Percentiles rank a stretch among this genome's conserved stretches.
Evolutionary conservation across 495 filamentous ascomycete genomes (phyloP).

Genomic region (Xylaria nigripes): DNA sequence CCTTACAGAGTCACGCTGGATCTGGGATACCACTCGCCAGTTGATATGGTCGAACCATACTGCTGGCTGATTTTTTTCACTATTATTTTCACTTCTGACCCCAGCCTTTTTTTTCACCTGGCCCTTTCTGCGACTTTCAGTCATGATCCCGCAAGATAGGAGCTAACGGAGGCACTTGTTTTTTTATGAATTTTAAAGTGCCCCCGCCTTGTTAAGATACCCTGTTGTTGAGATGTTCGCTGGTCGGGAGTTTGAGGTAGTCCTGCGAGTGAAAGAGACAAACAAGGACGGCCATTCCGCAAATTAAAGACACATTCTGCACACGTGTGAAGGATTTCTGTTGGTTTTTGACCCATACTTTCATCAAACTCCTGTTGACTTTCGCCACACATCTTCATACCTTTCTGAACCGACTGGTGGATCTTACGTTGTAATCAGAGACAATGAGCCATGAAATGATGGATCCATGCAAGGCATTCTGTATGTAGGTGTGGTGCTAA

Average conservation of each 20-base stretch:
- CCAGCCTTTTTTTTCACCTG: conserved; percentile 9
- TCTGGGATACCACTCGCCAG: conserved; percentile 9
- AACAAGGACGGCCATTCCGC: conserved; percentile 4
- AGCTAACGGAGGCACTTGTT: conserved; percentile 23
- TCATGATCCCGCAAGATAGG: conserved; percentile 16
- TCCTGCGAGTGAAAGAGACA: conserved; percentile 17
- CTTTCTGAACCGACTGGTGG: conserved; percentile 10
- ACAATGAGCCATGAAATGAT: conserved; percentile 2
- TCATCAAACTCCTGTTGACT: conserved; percentile 10
- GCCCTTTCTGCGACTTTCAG: conserved; percentile 21
- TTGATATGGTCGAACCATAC: conserved; percentile 12
- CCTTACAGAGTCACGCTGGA: conserved; percentile 2
- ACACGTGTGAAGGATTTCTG: conserved; percentile 4
- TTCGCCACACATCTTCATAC: conserved; percentile 9
- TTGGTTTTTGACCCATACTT: conserved; percentile 11
- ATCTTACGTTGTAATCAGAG: conserved; percentile 5
- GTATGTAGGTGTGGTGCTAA: conserved; percentile 2
- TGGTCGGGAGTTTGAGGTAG: conserved; percentile 23
- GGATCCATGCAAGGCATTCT: conserved; percentile 1
- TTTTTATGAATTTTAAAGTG: conserved; percentile 15
- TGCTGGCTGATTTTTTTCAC: conserved; percentile 22
- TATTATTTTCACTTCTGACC: conserved; percentile 17
- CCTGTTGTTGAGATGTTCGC: conserved; percentile 27
- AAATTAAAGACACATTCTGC: conserved; percentile 5
- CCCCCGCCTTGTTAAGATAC: conserved; percentile 29